A percentile compares a stretch with the other conserved stretches of the same genome.
Evolutionary conservation across 805 yeast genomes (phyloP).

Genomic region (Lachancea meyersii): DNA sequence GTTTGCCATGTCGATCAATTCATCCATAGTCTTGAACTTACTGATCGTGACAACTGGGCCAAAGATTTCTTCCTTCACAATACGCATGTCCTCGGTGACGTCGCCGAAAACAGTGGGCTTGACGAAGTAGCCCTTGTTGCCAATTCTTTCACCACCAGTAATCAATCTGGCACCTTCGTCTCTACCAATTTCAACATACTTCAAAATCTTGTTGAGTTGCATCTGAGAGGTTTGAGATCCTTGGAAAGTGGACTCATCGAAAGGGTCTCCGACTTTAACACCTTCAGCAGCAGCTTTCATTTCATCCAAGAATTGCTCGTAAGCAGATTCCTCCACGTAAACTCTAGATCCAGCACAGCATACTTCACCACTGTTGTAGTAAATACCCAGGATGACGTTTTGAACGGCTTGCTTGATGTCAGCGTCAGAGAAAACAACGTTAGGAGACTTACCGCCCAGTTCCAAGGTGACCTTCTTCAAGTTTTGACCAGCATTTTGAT

Average conservation of each 20-base stretch:
- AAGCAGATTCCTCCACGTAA: slow-evolving; percentile 77
- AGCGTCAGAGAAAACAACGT: slow-evolving; percentile 81
- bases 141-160: slow-evolving; percentile 61
- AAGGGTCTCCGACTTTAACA: slow-evolving; percentile 76
- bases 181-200: slow-evolving; percentile 70
- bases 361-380: slow-evolving; percentile 92
- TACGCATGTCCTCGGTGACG: slow-evolving; percentile 58
- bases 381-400: slow-evolving; percentile 74
- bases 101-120: slow-evolving; percentile 72
- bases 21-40: slow-evolving; percentile 77
- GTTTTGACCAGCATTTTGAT: slow-evolving; percentile 72
- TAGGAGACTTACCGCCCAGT: slow-evolving; percentile 95
- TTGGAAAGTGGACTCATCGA: slow-evolving; percentile 68
- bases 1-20: slow-evolving; percentile 72
- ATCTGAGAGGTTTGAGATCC: slow-evolving; percentile 87
- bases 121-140: slow-evolving; percentile 59
- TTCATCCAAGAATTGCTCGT: slow-evolving; percentile 65
- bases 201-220: slow-evolving; percentile 73
- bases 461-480: slow-evolving; percentile 90
- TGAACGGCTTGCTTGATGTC: slow-evolving; percentile 70
- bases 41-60: slow-evolving; percentile 88
- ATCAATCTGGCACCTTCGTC: slow-evolving; percentile 76
- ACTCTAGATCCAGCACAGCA: slow-evolving; percentile 94
- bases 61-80: slow-evolving; percentile 73
- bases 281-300: slow-evolving; percentile 49